Evolutionary conservation across 371 early-diverging fungal genomes (phyloP).

Genomic region (Phascolomyces articulosus): DNA sequence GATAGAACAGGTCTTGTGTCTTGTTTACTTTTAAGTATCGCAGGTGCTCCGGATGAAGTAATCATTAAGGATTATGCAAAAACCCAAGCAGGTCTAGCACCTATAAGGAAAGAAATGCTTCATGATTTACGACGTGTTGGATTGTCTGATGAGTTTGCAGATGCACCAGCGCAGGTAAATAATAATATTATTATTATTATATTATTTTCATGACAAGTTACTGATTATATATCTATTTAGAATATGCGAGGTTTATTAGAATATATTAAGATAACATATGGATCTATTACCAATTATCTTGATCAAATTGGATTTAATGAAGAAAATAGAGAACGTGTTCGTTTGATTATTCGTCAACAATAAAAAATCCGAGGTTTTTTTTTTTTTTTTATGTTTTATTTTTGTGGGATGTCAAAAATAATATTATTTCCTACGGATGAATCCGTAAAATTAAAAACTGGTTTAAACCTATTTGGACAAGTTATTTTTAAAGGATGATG

Average conservation of each 20-base stretch:
- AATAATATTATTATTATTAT: background rate
- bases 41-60: slow-evolving; percentile 60
- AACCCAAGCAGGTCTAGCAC: slow-evolving; percentile 53
- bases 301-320: slow-evolving; percentile 35
- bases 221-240: slow-evolving; percentile 11
- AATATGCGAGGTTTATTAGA: slow-evolving; percentile 36
- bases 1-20: slow-evolving; percentile 76
- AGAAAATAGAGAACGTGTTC: slow-evolving; percentile 33
- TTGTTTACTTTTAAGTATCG: slow-evolving; percentile 59
- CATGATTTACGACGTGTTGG: slow-evolving; percentile 55
- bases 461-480: too few species aligned
- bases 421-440: background rate
- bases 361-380: background rate
- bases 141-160: slow-evolving; percentile 57
- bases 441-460: background rate
- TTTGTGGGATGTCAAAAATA: slow-evolving; percentile 2
- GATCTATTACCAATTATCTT: slow-evolving; percentile 37
- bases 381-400: background rate
- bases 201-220: too few species aligned
- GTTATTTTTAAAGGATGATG: too few species aligned
- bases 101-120: slow-evolving; percentile 50
- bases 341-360: slow-evolving; percentile 25
- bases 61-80: slow-evolving; percentile 71
- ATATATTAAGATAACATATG: slow-evolving; percentile 32
- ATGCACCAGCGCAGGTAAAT: slow-evolving; percentile 57